Evolutionary conservation across 2,329 filamentous ascomycete genomes (phyloP), one percentile per base, ranked within the genome.

Genomic region (Aspergillus costaricaensis): DNA sequence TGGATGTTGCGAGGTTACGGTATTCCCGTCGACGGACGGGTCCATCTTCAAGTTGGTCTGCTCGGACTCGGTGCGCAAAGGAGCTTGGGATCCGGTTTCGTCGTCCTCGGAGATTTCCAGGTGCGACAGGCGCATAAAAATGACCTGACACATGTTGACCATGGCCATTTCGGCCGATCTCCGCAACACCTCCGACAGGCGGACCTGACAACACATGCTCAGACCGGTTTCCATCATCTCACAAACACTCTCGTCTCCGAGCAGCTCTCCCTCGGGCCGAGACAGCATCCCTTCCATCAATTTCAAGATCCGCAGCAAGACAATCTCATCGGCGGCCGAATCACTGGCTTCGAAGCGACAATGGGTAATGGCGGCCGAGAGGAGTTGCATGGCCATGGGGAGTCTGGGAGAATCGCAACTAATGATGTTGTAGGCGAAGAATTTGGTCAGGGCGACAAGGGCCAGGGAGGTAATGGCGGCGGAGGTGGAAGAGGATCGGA

Each of bases 141-240:
- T 96, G 66, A 96, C 92, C 78, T 99, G 95, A 73, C 95, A 98
- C 95, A 99, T 99, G 67, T 92, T 91, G 49, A 98, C 91, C 93
- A 99, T 97, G 57, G 92, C 90, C 72, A 96, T 95, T 77, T 99
- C 95, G 2, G 95, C 95, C 19, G 93, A 96, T 65, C 93, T 86
- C 65, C 94, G 87, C 57, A 99, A 81, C 4, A 98, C 88, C 69
- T 97, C 93, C 9, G 93, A 97, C 62, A 98, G 88, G 58, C 94
- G 87, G 58, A 91, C 87, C 72, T 98, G 93, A 65, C 94, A 99
- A 81, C 95, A 99, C 82, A 99, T 98, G 72, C 92, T 96, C 66
- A 99, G 79, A 1, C 94, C 95, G 1, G 92, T 94, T 75, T 96
- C 95, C 94, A 99, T 98, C 92, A 99, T 98, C 75, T 97, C 92